Evolutionary conservation across 805 yeast genomes (phyloP), one percentile per base, ranked within the genome.

Genomic region (Wickerhamiella siamensis): DNA sequence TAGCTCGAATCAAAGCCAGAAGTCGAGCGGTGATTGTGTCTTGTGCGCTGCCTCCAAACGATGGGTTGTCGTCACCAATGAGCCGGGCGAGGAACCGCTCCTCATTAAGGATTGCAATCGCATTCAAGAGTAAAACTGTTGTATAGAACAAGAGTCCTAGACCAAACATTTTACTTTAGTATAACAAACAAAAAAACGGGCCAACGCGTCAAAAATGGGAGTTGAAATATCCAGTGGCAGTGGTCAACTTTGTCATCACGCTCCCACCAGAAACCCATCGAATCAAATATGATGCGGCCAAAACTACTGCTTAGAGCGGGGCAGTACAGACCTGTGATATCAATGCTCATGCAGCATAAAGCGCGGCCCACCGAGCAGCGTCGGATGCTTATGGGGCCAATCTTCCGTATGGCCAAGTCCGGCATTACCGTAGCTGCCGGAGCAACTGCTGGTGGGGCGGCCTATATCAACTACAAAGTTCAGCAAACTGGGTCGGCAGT

Each of bases 371-470:
- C 12, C 4, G 31, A 47, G 12, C 55, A 47, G 38, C 44, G 50
- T 17, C 45, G 56, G 35, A 50, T 39, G 31, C 36, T 52, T 32
- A 44, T 51, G 31, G 53, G 53, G 22, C 49, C 49, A 17, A 43
- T 53, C n/a, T 42, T 53, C 39, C 47, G 52, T 4, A 22, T 49
- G 10, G 55, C 53, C 6, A 40, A 51, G 17, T 43, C 51, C 10
- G 53, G 52, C 15, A 10, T 96, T 0, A 88, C 84, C 1, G 79
- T 79, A 48, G 65, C 88, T 47, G 64, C 86, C 0, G 97, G 96
- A 2, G 86, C 94, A 0, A 61, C 86, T 29, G 95, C 94, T 2
- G 97, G 96, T 9, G 95, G 94, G 5, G 94, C 95, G 0, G 79
- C 94, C 2, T 91, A 86, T 56, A 77, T 88, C 38, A 84, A 87